phyloP scores from a whole-genome alignment of 2,329 filamentous ascomycete species.

The Hypoxylon sp. region DNA sequence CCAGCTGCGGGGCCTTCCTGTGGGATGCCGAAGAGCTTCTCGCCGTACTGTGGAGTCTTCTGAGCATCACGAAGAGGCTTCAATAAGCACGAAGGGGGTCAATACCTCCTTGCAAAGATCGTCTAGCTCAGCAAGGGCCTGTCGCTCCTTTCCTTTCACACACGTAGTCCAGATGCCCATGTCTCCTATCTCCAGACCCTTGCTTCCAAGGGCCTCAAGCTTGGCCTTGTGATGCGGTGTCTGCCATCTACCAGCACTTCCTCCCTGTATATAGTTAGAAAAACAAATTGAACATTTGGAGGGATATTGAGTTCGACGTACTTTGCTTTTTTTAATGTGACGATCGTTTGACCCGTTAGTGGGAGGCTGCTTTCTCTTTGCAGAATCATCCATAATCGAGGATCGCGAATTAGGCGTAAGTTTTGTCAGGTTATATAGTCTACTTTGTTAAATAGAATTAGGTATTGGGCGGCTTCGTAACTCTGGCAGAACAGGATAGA shows the following conservation, averaged over 20 bases:
- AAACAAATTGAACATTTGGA: neutral
- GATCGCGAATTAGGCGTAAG: neutral
- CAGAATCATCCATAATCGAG: slow-evolving; percentile 43
- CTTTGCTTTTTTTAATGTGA: slow-evolving; percentile 50
- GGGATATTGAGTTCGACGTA: slow-evolving; percentile 10
- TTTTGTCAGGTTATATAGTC: neutral
- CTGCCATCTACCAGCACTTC: slow-evolving; percentile 66
- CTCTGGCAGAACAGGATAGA: neutral
- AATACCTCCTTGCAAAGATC: slow-evolving; percentile 71
- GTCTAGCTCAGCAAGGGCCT: slow-evolving; percentile 72
- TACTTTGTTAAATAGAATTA: neutral
- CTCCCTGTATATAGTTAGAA: slow-evolving; percentile 49
- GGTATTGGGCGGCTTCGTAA: neutral
- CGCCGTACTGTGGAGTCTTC: slow-evolving; percentile 64
- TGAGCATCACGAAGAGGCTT: slow-evolving; percentile 12
- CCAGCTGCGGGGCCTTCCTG: slow-evolving; percentile 47
- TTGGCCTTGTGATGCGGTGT: slow-evolving; percentile 66
- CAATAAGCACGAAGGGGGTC: neutral
- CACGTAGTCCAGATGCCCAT: slow-evolving; percentile 82
- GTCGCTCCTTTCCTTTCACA: slow-evolving; percentile 73
- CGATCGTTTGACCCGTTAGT: slow-evolving; percentile 36
- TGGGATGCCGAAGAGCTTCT: slow-evolving; percentile 64
- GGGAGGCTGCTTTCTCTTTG: slow-evolving; percentile 48
- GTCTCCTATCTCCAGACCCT: slow-evolving; percentile 70
- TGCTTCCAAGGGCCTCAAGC: slow-evolving; percentile 48